Evolutionary conservation across 2,329 filamentous ascomycete genomes (phyloP).

Genomic region (Penicillium frequentans): DNA sequence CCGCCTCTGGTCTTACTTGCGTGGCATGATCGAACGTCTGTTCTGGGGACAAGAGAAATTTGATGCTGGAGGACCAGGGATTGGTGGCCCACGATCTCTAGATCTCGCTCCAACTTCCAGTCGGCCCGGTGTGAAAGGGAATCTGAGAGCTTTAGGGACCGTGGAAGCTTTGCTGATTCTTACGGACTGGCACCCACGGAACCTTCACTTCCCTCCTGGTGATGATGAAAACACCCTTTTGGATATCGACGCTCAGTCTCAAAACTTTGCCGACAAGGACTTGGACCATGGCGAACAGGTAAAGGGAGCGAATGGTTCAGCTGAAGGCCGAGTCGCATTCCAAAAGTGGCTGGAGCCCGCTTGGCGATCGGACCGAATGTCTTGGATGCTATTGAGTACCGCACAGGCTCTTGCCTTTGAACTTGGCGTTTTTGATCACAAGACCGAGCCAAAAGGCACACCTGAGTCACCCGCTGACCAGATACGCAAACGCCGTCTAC

Average conservation of each 20-base stretch:
- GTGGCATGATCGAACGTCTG: conserved; percentile 91
- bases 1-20: conserved; percentile 89
- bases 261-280: conserved; percentile 55
- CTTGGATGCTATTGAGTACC: conserved; percentile 94
- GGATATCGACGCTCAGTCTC: conserved; percentile 66
- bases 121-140: conserved; percentile 62
- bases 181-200: conserved; percentile 95
- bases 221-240: conserved; percentile 66
- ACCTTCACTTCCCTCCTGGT: conserved; percentile 83
- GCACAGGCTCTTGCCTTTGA: conserved; percentile 89
- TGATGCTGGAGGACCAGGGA: conserved; percentile 64
- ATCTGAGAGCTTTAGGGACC: conserved; percentile 84
- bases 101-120: conserved; percentile 59
- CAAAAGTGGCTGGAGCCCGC: conserved; percentile 96
- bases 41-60: conserved; percentile 97
- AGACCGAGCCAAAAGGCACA: conserved; percentile 67
- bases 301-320: conserved; percentile 56
- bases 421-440: conserved; percentile 90
- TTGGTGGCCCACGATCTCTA: conserved; percentile 69
- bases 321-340: conserved; percentile 75
- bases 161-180: conserved; percentile 92
- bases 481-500: conserved; percentile 78
- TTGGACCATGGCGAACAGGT: conserved; percentile 42
- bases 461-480: conserved; percentile 58
- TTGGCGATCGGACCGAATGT: conserved; percentile 93